These are phyloP conservation scores for Myriosclerotinia scirpicola DNA, from an alignment of 2,329 filamentous ascomycete genomes.

Conservation along the genomic window DNA sequence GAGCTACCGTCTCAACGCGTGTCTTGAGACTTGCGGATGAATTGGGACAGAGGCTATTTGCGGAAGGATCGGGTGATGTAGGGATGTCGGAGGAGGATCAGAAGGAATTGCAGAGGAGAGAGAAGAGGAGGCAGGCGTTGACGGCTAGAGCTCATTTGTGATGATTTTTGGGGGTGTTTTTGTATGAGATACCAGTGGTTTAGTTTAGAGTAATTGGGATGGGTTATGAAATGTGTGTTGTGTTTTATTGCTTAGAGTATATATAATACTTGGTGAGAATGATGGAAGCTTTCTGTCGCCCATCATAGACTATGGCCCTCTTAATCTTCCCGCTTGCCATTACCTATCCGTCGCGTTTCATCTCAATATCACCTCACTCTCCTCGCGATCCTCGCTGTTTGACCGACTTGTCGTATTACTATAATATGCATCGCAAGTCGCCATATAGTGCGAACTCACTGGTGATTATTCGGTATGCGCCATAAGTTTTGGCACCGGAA, in stretches of 20 bases:
- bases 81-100: constrained; percentile 52
- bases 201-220: no score
- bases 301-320: background rate
- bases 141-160: constrained; percentile 54
- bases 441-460: background rate
- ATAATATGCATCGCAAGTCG: background rate
- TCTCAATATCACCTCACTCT: background rate
- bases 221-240: no score
- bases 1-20: constrained; percentile 79
- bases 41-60: constrained; percentile 70
- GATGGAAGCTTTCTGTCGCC: background rate
- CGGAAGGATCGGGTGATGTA: constrained; percentile 46
- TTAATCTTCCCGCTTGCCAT: background rate
- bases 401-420: no score
- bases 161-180: constrained; percentile 25
- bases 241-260: background rate
- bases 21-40: constrained; percentile 76
- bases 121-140: constrained; percentile 48
- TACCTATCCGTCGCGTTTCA: background rate
- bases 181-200: background rate
- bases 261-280: background rate
- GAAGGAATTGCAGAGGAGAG: constrained; percentile 49
- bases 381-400: background rate
- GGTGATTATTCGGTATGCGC: background rate
- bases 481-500: background rate